Evolutionary conservation across 2,329 filamentous ascomycete genomes (phyloP).

Genomic region (Lachnum nothofagi): DNA sequence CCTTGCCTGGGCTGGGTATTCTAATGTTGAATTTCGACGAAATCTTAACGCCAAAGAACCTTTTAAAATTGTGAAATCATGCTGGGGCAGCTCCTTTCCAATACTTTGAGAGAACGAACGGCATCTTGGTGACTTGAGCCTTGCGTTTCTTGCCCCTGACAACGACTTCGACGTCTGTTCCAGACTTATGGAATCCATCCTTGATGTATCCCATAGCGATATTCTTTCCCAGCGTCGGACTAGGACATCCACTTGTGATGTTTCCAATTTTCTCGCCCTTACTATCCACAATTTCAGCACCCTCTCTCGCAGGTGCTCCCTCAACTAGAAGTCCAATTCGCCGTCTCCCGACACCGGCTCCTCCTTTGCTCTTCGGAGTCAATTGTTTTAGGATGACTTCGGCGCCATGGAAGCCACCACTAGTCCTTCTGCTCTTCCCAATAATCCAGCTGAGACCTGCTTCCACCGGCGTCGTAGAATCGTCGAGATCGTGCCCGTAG

Average conservation of each 20-base stretch:
- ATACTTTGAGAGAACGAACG: slow-evolving; percentile 64
- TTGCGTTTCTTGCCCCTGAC: slow-evolving; percentile 63
- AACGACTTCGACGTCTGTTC: slow-evolving; percentile 60
- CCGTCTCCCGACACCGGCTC: slow-evolving; percentile 62
- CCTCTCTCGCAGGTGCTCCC: slow-evolving; percentile 85
- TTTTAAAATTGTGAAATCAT: background rate
- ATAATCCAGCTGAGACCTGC: slow-evolving; percentile 74
- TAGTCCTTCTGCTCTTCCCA: slow-evolving; percentile 64
- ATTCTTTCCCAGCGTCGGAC: slow-evolving; percentile 79
- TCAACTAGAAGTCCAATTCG: slow-evolving; percentile 78
- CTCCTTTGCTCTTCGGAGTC: slow-evolving; percentile 66
- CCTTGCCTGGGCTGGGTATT: background rate
- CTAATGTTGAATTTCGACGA: background rate
- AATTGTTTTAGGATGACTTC: slow-evolving; percentile 74
- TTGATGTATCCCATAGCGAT: slow-evolving; percentile 87
- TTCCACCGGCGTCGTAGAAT: slow-evolving; percentile 64
- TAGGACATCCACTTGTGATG: slow-evolving; percentile 86
- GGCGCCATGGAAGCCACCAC: slow-evolving; percentile 78
- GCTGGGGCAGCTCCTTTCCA: slow-evolving; percentile 32
- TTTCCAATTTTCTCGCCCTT: slow-evolving; percentile 65
- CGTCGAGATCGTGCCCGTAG: slow-evolving; percentile 97
- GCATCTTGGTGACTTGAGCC: slow-evolving; percentile 65
- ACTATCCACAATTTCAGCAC: slow-evolving; percentile 66
- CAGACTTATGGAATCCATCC: slow-evolving; percentile 62
- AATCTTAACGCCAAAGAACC: background rate